Conservation (phyloP, 352 stramenopile genomes). For the Globisporangium spiculum region DNA sequence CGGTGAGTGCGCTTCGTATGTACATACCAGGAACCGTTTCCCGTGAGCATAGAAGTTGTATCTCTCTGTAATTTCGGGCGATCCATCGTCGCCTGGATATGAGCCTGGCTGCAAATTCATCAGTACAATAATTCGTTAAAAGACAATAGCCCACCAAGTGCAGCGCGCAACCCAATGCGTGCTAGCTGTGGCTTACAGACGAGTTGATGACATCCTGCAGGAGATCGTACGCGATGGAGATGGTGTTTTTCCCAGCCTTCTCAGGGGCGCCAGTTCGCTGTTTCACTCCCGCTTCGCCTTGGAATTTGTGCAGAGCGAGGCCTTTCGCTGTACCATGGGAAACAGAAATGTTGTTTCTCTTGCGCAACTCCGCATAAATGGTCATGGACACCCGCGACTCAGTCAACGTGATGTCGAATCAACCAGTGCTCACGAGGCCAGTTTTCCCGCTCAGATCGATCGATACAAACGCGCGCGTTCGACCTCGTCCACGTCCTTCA, state of each 20-base stretch:
- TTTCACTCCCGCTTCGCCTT: slow-evolving; percentile 7
- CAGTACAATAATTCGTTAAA: not conserved
- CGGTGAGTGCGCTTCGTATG: slow-evolving; percentile 14
- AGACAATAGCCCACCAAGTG: not conserved
- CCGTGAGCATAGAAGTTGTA: slow-evolving; percentile 67
- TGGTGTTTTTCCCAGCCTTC: no score
- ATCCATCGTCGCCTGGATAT: slow-evolving; percentile 21
- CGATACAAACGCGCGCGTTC: not conserved
- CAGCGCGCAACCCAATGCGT: not conserved
- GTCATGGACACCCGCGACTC: not conserved
- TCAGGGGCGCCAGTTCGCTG: not conserved
- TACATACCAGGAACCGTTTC: slow-evolving; percentile 48
- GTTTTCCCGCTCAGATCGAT: not conserved
- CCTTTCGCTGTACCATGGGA: slow-evolving; percentile 6
- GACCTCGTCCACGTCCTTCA: not conserved
- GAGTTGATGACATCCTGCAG: slow-evolving; percentile 36
- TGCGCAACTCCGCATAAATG: not conserved
- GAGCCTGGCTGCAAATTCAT: slow-evolving; percentile 11
- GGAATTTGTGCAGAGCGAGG: slow-evolving; percentile 26
- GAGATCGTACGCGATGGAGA: slow-evolving; percentile 17
- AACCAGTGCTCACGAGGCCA: not conserved
- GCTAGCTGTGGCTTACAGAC: slow-evolving; percentile 9
- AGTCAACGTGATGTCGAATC: not conserved
- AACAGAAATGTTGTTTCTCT: not conserved
- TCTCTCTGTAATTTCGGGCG: slow-evolving; percentile 18